Conservation (phyloP, 2,329 filamentous ascomycete species). For the Magnaporthiopsis rhizophila region DNA sequence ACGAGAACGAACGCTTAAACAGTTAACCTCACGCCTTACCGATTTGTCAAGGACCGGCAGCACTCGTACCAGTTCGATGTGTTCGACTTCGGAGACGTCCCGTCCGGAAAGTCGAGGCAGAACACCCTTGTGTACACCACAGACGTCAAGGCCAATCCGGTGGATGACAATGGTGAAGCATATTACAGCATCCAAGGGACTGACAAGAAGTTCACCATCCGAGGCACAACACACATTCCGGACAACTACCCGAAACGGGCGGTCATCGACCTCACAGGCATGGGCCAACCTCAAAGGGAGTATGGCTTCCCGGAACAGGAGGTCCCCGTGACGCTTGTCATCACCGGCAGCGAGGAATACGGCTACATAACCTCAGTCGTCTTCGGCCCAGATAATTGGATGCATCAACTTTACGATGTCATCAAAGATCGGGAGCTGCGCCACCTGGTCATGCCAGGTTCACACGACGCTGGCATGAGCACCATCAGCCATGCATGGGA, state of each 20-base stretch:
- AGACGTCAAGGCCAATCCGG: background rate
- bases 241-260: slow-evolving; percentile 18
- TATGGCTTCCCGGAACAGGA: slow-evolving; percentile 19
- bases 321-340: slow-evolving; percentile 23
- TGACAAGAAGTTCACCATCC: slow-evolving; percentile 21
- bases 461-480: slow-evolving; percentile 42
- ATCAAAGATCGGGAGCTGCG: slow-evolving; percentile 31
- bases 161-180: slow-evolving; percentile 22
- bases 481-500: slow-evolving; percentile 26
- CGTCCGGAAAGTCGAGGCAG: background rate
- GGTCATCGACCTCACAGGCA: slow-evolving; percentile 21
- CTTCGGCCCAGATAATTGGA: slow-evolving; percentile 22
- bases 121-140: background rate
- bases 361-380: slow-evolving; percentile 24
- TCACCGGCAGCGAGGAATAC: slow-evolving; percentile 25
- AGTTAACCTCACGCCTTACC: background rate
- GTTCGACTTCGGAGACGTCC: background rate
- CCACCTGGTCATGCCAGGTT: slow-evolving; percentile 38
- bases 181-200: slow-evolving; percentile 24
- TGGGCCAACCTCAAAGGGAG: slow-evolving; percentile 25
- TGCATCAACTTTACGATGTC: slow-evolving; percentile 22
- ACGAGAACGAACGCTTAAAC: background rate
- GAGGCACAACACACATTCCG: slow-evolving; percentile 22
- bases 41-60: background rate
- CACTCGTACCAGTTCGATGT: background rate